phyloP scores from a whole-genome alignment of 768 basidiomycete genomes.

The Glaciozyma antarctica region DNA sequence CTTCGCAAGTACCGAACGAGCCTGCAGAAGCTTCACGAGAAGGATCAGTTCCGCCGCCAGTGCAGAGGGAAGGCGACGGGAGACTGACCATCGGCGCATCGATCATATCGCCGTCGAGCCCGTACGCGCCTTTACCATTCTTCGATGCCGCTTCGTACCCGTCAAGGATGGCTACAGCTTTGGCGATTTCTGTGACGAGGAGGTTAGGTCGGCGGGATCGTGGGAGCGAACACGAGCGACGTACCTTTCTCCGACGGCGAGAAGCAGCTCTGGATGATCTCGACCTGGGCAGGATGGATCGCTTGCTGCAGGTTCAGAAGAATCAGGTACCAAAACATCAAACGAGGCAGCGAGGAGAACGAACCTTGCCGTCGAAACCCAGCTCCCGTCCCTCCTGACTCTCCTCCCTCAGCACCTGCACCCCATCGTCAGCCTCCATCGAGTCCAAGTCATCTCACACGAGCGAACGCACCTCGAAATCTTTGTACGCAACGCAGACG shows the following conservation, averaged over 20 bases:
- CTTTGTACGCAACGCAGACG: conserved; percentile 64
- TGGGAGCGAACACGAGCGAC: conserved; percentile 10
- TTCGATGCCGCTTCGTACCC: conserved; percentile 51
- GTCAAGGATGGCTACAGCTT: conserved; percentile 62
- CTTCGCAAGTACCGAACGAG: background rate
- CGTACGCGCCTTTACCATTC: conserved; percentile 54
- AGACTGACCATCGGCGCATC: conserved; percentile 86
- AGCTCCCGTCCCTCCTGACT: conserved; percentile 66
- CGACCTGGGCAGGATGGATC: conserved; percentile 79
- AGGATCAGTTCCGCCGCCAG: background rate
- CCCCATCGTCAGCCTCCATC: too few relatives aligned
- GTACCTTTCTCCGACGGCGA: conserved; percentile 62
- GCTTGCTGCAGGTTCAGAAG: conserved; percentile 53
- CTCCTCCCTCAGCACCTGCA: conserved; percentile 58
- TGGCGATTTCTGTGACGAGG: conserved; percentile 53
- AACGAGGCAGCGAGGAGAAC: background rate
- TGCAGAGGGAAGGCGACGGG: conserved; percentile 38
- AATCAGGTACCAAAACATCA: background rate
- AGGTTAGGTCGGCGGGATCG: background rate
- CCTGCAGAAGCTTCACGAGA: conserved; percentile 10
- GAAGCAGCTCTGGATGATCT: conserved; percentile 65
- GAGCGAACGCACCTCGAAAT: conserved; percentile 57
- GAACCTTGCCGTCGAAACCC: conserved; percentile 85
- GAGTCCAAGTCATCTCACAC: too few relatives aligned
- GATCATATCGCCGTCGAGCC: conserved; percentile 63